Base-by-base conservation (phyloP, 2,329 filamentous ascomycete species). In the Phaeosphaeriaceae sp. region DNA sequence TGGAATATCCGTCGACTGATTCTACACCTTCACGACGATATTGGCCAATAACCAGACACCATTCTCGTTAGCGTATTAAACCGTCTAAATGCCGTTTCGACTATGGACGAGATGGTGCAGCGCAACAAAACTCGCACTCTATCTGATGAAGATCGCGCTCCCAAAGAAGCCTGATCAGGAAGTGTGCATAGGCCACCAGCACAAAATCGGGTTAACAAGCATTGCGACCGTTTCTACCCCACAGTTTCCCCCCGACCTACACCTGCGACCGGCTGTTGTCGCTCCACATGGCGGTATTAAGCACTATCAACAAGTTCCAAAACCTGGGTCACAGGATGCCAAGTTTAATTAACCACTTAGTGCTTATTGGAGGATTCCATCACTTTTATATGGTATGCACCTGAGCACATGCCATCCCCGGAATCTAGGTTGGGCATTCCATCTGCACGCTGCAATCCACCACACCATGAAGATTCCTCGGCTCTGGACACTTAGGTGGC, bases 291-390 rank as follows among this genome's bases (percentile, higher is more conserved):
- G 51, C 52, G 57, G 62, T 59, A 60, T 60, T 58, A 52, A 46
- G 33, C 56, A 61, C 56, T 66, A 66, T 67, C 64, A 54, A 63
- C 61, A 61, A 56, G 56, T 41, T 28, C 29, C 40, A 37, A 43
- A 52, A 48, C 44, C 48, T 33, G 42, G 48, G 49, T 60, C 59
- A 61, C 40, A 55, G 32, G 45, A 15, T 33, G 54, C 60, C 54
- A 54, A 49, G 50, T 39, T 13, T 48, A 63, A 61, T 65, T 33
- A 60, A 54, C 36, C 3, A 16, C 3, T 4, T 12, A 6, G 6
- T 11, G 13, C 20, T 46, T 36, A 63, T 63, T 66, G 58, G 63
- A 36, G 38, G 23, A 18, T 36, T 36, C 29, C 12, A 54, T 36
- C 38, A 38, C 23, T 45, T 51, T 60, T 52, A 66, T 63, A 46